Base-by-base conservation (phyloP, 345 rosid species). In the Eucalyptus marginata region DNA sequence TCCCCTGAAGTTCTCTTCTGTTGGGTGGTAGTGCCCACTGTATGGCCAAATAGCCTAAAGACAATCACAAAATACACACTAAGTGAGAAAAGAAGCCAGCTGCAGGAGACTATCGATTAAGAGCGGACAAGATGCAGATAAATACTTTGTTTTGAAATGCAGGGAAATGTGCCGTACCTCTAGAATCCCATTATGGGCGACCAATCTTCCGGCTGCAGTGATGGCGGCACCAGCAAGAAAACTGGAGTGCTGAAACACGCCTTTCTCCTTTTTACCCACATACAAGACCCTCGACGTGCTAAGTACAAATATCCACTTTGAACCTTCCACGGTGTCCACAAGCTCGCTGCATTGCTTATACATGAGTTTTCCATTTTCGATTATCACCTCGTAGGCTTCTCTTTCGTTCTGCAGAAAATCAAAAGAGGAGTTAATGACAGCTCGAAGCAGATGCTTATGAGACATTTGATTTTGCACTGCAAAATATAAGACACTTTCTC, bases 21-120 rank as follows among this genome's bases (percentile, higher is more conserved):
- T 98, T 17, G 99, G 99, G 86, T 83, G 99, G 90, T 98, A 98
- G 90, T 98, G 99, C 81, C 99, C 99, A 80, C 99, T 98, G 86
- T 98, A 97, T 2, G 99, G 98, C 99, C 99, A 98, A 52, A 97
- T 92, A 46, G 99, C 99, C 98, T 96, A 87, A 62, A 93, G 54
- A 83, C 7, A 90, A 22, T 10, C 7, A 17, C 58, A 58, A 29
- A 81, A 62, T 43, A 49, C 2, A 13, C 47, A 76, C 24, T 16
- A 16, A 20, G 40, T 14, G 54, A 58, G 51, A 27, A 76, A 44
- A 58, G 52, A 62, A 87, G 80, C 46, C 52, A 11, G 25, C 31
- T 85, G 54, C 36, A 9, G 43, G 83, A 76, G 47, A 76, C 7
- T 11, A 76, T 40, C 27, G 47, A 76, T 40, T 76, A 76, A 76